phyloP scores from a whole-genome alignment of 805 yeast genomes.

The Wilhelminamyces savonicus region DNA sequence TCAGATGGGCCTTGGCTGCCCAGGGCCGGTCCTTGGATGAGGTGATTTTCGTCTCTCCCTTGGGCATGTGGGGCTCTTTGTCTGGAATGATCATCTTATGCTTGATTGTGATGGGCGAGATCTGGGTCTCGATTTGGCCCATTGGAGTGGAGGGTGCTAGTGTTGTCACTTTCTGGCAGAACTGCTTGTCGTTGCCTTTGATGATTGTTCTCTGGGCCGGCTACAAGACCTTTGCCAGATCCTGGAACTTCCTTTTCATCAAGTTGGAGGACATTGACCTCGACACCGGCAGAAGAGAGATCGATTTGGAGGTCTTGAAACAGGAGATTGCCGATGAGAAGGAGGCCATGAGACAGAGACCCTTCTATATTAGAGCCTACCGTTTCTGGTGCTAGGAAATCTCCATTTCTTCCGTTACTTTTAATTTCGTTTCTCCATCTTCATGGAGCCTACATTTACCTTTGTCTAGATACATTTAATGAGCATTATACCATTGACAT shows the following conservation, averaged over 20 bases:
- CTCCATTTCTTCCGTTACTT: conserved; percentile 13
- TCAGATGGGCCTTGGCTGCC: conserved; percentile 30
- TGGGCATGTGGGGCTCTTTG: conserved; percentile 32
- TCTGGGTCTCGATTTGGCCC: conserved; percentile 37
- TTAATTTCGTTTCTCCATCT: conserved; percentile 6
- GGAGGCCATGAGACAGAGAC: conserved; percentile 5
- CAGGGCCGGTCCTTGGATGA: conserved; percentile 31
- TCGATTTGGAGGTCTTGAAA: conserved; percentile 31
- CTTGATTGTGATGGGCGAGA: conserved; percentile 29
- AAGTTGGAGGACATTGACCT: conserved; percentile 32
- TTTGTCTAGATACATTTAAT: conserved; percentile 6
- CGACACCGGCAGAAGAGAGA: conserved; percentile 37
- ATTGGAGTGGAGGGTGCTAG: conserved; percentile 16
- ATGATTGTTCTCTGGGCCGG: conserved; percentile 38
- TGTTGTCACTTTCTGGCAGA: conserved; percentile 41
- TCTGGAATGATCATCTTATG: conserved; percentile 24
- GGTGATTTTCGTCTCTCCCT: conserved; percentile 25
- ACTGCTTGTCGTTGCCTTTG: conserved; percentile 36
- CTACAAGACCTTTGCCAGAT: conserved; percentile 29
- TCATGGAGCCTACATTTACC: conserved; percentile 9
- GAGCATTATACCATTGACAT: too few species aligned
- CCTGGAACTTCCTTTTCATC: conserved; percentile 22
- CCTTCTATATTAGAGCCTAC: conserved; percentile 11
- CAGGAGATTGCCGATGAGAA: conserved; percentile 17
- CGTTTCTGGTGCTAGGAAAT: conserved; percentile 8